A percentile compares a stretch with the other conserved stretches of the same genome.
phyloP scores from a whole-genome alignment of 2,329 filamentous ascomycete genomes.

The Zymoseptoria crescenta region DNA sequence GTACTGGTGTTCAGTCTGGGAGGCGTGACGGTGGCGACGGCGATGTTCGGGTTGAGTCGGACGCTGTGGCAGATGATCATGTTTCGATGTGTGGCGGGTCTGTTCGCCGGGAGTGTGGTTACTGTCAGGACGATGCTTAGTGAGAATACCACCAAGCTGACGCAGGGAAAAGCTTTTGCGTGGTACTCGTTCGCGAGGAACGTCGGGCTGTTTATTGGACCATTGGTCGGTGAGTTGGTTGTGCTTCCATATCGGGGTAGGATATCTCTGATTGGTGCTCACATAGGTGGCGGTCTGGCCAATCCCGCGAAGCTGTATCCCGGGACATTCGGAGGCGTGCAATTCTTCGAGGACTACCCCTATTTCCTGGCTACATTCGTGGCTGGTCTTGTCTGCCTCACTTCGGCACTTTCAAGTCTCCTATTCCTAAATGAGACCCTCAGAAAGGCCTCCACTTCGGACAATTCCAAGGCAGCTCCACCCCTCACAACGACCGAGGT shows the following conservation, averaged over 20 bases:
- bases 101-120: slow-evolving; percentile 67
- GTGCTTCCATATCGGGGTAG: not conserved
- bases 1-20: slow-evolving; percentile 59
- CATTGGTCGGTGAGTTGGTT: slow-evolving; percentile 44
- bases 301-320: slow-evolving; percentile 60
- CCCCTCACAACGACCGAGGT: slow-evolving; percentile 27
- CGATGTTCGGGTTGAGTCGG: slow-evolving; percentile 60
- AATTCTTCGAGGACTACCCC: slow-evolving; percentile 57
- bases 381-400: slow-evolving; percentile 47
- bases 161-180: slow-evolving; percentile 65
- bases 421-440: slow-evolving; percentile 50
- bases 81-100: slow-evolving; percentile 61
- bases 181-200: slow-evolving; percentile 70
- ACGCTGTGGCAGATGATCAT: slow-evolving; percentile 67
- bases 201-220: slow-evolving; percentile 64
- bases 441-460: slow-evolving; percentile 1
- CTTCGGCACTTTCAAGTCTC: slow-evolving; percentile 44
- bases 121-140: slow-evolving; percentile 70
- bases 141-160: slow-evolving; percentile 61
- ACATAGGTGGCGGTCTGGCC: slow-evolving; percentile 56
- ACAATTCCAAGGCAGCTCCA: slow-evolving; percentile 9
- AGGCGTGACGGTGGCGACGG: slow-evolving; percentile 54
- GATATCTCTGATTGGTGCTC: not conserved
- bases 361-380: slow-evolving; percentile 59
- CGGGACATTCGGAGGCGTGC: slow-evolving; percentile 44